These are phyloP conservation scores for Aspergillus neotritici DNA, from an alignment of 2,329 filamentous ascomycete genomes.

Conservation along the genomic window DNA sequence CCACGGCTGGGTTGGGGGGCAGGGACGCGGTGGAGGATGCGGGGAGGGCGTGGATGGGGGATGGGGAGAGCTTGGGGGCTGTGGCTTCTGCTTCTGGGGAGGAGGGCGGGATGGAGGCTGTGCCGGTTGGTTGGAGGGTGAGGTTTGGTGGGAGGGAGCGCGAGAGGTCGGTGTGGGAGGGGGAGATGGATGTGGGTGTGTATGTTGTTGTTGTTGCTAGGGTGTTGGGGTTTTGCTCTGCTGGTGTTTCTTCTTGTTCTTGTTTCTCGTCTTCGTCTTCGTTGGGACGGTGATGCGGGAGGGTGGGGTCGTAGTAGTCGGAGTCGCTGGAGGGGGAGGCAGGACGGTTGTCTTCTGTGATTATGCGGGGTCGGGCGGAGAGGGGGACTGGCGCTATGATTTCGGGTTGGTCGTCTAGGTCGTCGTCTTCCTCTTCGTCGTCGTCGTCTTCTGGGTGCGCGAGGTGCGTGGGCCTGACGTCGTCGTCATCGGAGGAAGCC, in stretches of 20 bases:
- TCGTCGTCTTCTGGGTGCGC: conserved; percentile 16
- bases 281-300: conserved; percentile 44
- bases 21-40: conserved; percentile 12
- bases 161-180: conserved; percentile 19
- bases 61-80: conserved; percentile 30
- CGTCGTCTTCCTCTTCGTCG: conserved; percentile 5
- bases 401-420: too few species aligned
- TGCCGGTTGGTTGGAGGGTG: conserved; percentile 35
- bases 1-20: conserved; percentile 10
- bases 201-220: not conserved
- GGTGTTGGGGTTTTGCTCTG: not conserved
- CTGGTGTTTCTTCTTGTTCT: not conserved
- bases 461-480: conserved; percentile 10
- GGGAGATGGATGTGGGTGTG: conserved; percentile 6
- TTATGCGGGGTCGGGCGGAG: conserved; percentile 3
- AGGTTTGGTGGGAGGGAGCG: conserved; percentile 27
- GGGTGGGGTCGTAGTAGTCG: conserved; percentile 41
- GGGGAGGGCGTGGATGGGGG: conserved; percentile 30
- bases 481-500: conserved; percentile 17
- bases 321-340: conserved; percentile 10
- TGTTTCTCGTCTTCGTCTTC: conserved; percentile 16
- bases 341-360: conserved; percentile 8
- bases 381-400: conserved; percentile 4
- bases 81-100: conserved; percentile 31
- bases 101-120: conserved; percentile 23